Evolutionary conservation across 495 filamentous ascomycete species (phyloP).

Genomic region (Polyplosphaeria fusca): DNA sequence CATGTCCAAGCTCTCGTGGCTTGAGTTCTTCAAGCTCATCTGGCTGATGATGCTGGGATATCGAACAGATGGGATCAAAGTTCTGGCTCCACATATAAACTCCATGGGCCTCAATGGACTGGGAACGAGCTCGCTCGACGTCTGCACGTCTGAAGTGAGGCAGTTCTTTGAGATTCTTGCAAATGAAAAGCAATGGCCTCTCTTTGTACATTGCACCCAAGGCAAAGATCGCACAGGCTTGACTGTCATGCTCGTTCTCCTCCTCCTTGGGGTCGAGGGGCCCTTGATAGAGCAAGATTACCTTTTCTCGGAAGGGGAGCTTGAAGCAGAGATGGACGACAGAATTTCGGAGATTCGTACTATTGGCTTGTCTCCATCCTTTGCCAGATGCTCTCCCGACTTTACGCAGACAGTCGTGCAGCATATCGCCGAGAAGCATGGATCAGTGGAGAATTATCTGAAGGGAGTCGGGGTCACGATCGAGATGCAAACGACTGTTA

Average conservation of each 20-base stretch:
- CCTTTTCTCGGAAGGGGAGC: conserved; percentile 55
- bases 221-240: conserved; percentile 86
- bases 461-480: conserved; percentile 53
- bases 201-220: conserved; percentile 78
- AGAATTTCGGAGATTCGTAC: conserved; percentile 64
- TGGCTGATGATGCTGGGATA: conserved; percentile 61
- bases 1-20: conserved; percentile 64
- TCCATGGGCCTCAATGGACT: conserved; percentile 65
- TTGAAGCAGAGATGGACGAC: conserved; percentile 57
- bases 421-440: conserved; percentile 56
- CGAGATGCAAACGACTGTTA: conserved; percentile 34
- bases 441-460: conserved; percentile 62
- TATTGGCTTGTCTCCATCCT: conserved; percentile 66
- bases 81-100: conserved; percentile 66
- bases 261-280: conserved; percentile 55
- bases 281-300: conserved; percentile 66
- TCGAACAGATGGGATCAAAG: conserved; percentile 60
- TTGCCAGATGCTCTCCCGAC: conserved; percentile 58
- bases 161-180: conserved; percentile 54
- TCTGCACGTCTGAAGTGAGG: conserved; percentile 60
- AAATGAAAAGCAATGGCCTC: conserved; percentile 51
- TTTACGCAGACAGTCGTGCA: conserved; percentile 51
- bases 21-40: conserved; percentile 58
- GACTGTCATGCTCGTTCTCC: conserved; percentile 59
- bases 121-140: conserved; percentile 61